phyloP scores from a whole-genome alignment of 305 asterid genomes.

The Ilex paraguariensis region DNA sequence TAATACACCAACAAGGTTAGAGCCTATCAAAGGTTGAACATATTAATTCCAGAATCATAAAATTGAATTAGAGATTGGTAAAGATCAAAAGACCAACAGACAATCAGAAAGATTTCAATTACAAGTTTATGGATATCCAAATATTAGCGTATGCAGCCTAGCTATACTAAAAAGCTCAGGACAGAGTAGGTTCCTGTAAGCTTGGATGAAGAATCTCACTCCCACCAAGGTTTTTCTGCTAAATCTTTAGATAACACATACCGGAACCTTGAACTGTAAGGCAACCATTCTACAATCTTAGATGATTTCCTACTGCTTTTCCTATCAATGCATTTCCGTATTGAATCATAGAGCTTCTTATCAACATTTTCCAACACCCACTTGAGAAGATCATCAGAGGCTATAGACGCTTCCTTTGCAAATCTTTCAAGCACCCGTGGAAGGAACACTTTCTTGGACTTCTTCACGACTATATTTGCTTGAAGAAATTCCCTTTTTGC shows the following conservation, averaged over 20 bases:
- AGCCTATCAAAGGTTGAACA: too few species aligned
- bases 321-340: conserved; percentile 35
- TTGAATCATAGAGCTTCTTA: conserved; percentile 39
- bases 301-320: conserved; percentile 28
- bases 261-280: conserved; percentile 48
- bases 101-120: too few species aligned
- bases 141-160: too few species aligned
- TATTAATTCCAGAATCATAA: too few species aligned
- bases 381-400: conserved; percentile 32
- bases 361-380: conserved; percentile 45
- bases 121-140: too few species aligned
- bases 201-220: background rate
- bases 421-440: conserved; percentile 47
- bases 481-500: conserved; percentile 55
- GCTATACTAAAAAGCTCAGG: too few species aligned
- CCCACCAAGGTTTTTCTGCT: conserved; percentile 46
- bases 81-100: too few species aligned
- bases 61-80: too few species aligned
- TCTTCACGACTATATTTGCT: conserved; percentile 41
- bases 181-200: too few species aligned
- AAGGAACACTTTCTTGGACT: conserved; percentile 37
- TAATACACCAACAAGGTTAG: too few species aligned
- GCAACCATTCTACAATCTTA: conserved; percentile 48
- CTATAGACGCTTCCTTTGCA: conserved; percentile 44
- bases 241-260: conserved; percentile 45